A percentile compares a stretch with the other conserved stretches of the same genome.
Evolutionary conservation across 2,329 filamentous ascomycete species (phyloP).

Genomic region (Diaporthe ampelina): DNA sequence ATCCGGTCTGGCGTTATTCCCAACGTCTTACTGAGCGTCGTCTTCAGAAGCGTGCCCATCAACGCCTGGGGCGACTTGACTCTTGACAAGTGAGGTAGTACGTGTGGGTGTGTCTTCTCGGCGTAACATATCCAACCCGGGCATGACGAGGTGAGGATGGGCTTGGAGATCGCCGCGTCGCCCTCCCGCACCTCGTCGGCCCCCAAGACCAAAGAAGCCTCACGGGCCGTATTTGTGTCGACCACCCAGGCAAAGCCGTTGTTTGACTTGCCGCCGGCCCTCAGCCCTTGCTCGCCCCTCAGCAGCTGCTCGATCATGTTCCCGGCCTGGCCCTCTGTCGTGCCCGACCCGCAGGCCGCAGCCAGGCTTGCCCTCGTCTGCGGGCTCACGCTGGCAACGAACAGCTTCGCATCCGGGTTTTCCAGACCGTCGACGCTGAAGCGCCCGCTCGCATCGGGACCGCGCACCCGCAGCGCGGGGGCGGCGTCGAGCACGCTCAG

Average conservation of each 20-base stretch:
- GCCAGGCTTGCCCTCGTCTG: constrained; percentile 92
- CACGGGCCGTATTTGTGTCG: constrained; percentile 87
- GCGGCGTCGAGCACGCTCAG: constrained; percentile 82
- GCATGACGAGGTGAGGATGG: constrained; percentile 89
- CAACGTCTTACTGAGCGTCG: constrained; percentile 79
- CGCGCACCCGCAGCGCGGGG: constrained; percentile 60
- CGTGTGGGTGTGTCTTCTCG: constrained; percentile 96
- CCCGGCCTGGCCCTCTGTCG: constrained; percentile 80
- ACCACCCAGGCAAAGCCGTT: constrained; percentile 91
- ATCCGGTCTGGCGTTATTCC: constrained; percentile 83
- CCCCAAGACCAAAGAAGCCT: constrained; percentile 85
- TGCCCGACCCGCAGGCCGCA: constrained; percentile 80
- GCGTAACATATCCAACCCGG: constrained; percentile 99
- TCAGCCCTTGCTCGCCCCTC: constrained; percentile 77
- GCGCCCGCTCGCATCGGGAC: constrained; percentile 49
- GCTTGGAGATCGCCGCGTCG: constrained; percentile 55
- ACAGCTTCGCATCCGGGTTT: constrained; percentile 77
- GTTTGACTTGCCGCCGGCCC: constrained; percentile 76
- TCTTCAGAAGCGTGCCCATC: constrained; percentile 91
- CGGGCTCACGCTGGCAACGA: constrained; percentile 93
- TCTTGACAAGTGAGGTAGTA: constrained; percentile 89
- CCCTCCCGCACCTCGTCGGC: constrained; percentile 76
- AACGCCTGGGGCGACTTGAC: constrained; percentile 96
- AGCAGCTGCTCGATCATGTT: constrained; percentile 88
- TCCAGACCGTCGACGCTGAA: constrained; percentile 66